Evolutionary conservation across 495 filamentous ascomycete genomes (phyloP).

Genomic region (Recurvomyces mirabilis): DNA sequence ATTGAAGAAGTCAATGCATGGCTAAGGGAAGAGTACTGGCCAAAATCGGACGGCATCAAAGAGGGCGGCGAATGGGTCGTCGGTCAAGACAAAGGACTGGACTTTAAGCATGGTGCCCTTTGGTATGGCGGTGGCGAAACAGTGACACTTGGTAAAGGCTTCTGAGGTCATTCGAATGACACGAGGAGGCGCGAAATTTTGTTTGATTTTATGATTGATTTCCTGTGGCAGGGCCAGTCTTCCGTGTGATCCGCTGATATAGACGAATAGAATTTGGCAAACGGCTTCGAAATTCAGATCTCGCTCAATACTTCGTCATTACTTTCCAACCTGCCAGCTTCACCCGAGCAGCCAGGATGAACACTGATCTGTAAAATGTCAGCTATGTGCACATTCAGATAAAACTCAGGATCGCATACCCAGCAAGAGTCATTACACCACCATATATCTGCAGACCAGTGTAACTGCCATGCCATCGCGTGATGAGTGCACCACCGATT

Average conservation of each 20-base stretch:
- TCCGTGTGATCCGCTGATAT: too few species aligned
- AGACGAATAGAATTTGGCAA: too few species aligned
- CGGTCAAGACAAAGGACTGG: slow-evolving; percentile 23
- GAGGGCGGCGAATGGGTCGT: slow-evolving; percentile 48
- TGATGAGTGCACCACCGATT: slow-evolving; percentile 60
- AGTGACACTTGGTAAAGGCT: slow-evolving; percentile 18
- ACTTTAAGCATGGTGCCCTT: slow-evolving; percentile 18
- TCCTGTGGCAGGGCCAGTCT: too few species aligned
- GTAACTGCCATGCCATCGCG: slow-evolving; percentile 43
- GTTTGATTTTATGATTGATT: too few species aligned
- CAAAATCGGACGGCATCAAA: slow-evolving; percentile 37
- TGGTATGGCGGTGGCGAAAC: slow-evolving; percentile 25
- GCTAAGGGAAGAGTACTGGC: slow-evolving; percentile 58
- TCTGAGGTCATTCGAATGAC: too few species aligned
- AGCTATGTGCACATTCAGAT: background rate
- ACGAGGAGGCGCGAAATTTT: too few species aligned
- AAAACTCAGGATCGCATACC: slow-evolving; percentile 16
- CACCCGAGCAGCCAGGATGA: background rate
- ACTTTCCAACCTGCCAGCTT: background rate
- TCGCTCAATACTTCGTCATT: background rate
- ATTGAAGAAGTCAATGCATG: slow-evolving; percentile 69
- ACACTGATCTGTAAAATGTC: background rate
- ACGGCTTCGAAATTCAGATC: too few species aligned
- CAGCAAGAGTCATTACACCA: slow-evolving; percentile 47
- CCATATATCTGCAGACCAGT: slow-evolving; percentile 54